Percentiles rank a stretch among this genome's conserved stretches.
These are phyloP conservation scores for Pyrenochaeta sp. DNA, from an alignment of 2,329 filamentous ascomycete species.

Conservation along the genomic window DNA sequence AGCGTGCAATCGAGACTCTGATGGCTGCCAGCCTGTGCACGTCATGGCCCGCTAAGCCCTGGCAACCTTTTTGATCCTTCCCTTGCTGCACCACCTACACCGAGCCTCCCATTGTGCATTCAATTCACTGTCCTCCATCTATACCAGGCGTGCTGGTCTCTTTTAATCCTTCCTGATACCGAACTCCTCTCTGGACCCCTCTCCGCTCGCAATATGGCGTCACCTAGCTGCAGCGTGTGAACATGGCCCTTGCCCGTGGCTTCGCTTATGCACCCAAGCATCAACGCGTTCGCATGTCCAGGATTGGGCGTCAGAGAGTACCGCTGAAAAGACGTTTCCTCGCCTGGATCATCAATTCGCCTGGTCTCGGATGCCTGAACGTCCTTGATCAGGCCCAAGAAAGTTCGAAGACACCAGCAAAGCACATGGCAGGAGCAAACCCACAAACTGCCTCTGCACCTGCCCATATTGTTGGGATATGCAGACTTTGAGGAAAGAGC, in stretches of 20 bases:
- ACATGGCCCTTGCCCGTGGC: slow-evolving; percentile 10
- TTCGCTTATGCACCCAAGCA: slow-evolving; percentile 19
- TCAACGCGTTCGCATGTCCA: slow-evolving; percentile 8
- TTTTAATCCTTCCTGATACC: too few relatives aligned
- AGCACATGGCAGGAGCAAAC: not conserved
- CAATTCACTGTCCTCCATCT: not conserved
- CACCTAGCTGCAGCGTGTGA: slow-evolving; percentile 9
- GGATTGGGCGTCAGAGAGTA: not conserved
- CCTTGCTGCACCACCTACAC: not conserved
- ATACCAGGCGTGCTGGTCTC: too few relatives aligned
- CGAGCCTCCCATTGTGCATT: not conserved
- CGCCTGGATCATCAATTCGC: not conserved
- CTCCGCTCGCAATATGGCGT: slow-evolving; percentile 18
- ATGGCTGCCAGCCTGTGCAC: slow-evolving; percentile 7
- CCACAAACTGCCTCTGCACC: not conserved
- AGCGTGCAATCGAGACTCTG: slow-evolving; percentile 14
- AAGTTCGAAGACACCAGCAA: too few relatives aligned
- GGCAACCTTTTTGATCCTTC: slow-evolving; percentile 6
- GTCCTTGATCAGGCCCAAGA: too few relatives aligned
- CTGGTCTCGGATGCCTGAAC: too few relatives aligned
- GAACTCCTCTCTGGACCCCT: not conserved
- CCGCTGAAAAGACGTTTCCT: not conserved
- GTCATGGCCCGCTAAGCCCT: slow-evolving; percentile 19
- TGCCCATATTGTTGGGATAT: not conserved
- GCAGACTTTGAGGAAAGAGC: not conserved